These are phyloP conservation scores for Bryoerythrophyllum caledonicum DNA, from an alignment of 225 moss, liverwort and hornwort species.

Conservation along the genomic window DNA sequence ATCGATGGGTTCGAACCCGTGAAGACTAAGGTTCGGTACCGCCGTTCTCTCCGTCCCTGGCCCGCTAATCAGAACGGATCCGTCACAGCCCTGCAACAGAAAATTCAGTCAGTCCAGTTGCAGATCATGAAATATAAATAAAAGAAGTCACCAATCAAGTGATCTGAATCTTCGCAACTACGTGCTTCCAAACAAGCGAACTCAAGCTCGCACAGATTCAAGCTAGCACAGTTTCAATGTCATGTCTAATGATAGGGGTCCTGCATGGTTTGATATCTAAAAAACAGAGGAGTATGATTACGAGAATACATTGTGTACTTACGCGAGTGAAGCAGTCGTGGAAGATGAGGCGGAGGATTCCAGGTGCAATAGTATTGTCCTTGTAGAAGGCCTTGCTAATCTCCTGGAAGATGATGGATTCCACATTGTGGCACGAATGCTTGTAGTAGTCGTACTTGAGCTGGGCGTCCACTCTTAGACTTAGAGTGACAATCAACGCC, in stretches of 20 bases:
- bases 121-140: neutral
- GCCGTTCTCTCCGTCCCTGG: conserved; percentile 19
- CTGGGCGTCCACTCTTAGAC: conserved; percentile 1
- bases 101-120: neutral
- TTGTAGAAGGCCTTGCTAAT: conserved; percentile 8
- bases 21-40: neutral
- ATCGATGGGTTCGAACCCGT: conserved; percentile 43
- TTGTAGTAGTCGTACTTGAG: conserved; percentile 4
- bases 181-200: neutral
- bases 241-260: too few species aligned
- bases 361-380: conserved; percentile 35
- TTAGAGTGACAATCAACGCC: neutral
- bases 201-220: neutral
- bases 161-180: neutral
- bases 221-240: neutral
- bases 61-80: conserved; percentile 31
- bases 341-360: conserved; percentile 40
- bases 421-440: conserved; percentile 11
- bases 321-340: conserved; percentile 47
- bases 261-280: too few species aligned
- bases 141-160: neutral
- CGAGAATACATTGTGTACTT: neutral
- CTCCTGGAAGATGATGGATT: conserved; percentile 19
- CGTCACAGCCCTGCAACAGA: conserved; percentile 41
- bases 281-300: neutral